These are phyloP conservation scores for Calonectria montana DNA, from an alignment of 2,329 filamentous ascomycete genomes.

Conservation along the genomic window DNA sequence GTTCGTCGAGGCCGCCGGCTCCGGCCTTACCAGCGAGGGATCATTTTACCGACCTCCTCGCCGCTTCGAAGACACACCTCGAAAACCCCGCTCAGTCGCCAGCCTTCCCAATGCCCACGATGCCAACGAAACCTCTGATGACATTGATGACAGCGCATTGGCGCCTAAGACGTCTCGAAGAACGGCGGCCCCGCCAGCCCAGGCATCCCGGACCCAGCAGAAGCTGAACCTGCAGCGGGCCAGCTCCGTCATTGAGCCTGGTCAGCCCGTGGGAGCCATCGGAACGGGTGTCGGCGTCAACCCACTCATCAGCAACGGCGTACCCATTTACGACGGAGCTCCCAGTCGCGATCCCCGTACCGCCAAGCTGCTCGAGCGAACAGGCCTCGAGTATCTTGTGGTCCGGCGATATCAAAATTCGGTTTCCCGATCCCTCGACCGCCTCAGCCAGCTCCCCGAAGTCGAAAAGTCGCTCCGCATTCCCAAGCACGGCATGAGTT, in stretches of 20 bases:
- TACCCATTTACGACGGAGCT: constrained; percentile 64
- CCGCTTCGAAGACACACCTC: constrained; percentile 48
- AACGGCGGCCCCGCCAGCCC: constrained; percentile 56
- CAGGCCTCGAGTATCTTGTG: constrained; percentile 79
- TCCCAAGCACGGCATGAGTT: constrained; percentile 52
- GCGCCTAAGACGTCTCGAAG: constrained; percentile 57
- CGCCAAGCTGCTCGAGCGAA: constrained; percentile 73
- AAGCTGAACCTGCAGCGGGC: constrained; percentile 81
- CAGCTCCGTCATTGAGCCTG: constrained; percentile 76
- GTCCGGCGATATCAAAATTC: constrained; percentile 79
- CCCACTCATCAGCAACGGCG: constrained; percentile 64
- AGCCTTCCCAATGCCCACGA: constrained; percentile 46
- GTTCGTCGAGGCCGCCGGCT: constrained; percentile 65
- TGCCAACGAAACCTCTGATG: constrained; percentile 40
- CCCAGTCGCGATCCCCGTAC: constrained; percentile 70
- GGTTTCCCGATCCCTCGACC: constrained; percentile 69
- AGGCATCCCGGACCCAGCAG: constrained; percentile 77
- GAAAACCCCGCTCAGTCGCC: constrained; percentile 56
- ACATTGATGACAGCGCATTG: constrained; percentile 58
- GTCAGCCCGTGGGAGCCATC: constrained; percentile 55
- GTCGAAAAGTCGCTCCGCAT: constrained; percentile 63
- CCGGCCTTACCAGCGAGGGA: constrained; percentile 61
- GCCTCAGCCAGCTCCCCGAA: constrained; percentile 60
- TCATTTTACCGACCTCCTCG: constrained; percentile 61
- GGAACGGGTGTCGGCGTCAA: constrained; percentile 55